Percentiles rank a stretch among this genome's conserved stretches.
phyloP scores from a whole-genome alignment of 768 basidiomycete species.

The Cyclocybe aegerita region DNA sequence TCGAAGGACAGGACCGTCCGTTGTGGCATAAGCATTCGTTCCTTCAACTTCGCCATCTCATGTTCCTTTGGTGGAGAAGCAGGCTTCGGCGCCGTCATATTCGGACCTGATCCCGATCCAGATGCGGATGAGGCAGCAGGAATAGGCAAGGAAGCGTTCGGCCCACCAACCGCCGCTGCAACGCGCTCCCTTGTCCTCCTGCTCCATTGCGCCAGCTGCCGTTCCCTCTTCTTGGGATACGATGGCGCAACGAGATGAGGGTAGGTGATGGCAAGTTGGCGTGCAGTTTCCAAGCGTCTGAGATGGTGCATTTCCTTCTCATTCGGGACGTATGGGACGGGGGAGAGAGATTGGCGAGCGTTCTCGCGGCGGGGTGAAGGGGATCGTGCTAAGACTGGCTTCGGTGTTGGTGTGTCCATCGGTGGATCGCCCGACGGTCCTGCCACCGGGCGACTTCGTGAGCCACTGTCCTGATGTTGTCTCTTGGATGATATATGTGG shows the following conservation, averaged over 20 bases:
- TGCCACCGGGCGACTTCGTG: too few relatives aligned
- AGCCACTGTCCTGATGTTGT: too few relatives aligned
- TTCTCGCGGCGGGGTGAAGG: too few relatives aligned
- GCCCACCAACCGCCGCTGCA: neutral
- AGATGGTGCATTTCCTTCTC: conserved; percentile 15
- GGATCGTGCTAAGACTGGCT: too few relatives aligned
- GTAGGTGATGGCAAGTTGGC: conserved; percentile 41
- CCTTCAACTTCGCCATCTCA: neutral
- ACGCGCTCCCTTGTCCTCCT: conserved; percentile 7
- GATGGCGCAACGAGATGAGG: conserved; percentile 39
- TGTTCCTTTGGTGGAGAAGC: too few relatives aligned
- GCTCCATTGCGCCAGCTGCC: conserved; percentile 15
- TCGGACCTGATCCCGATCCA: too few relatives aligned
- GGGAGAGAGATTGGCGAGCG: neutral
- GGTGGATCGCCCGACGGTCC: too few relatives aligned
- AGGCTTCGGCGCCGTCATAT: too few relatives aligned
- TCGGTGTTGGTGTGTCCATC: too few relatives aligned
- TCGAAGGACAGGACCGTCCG: conserved; percentile 23
- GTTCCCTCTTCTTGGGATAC: conserved; percentile 26
- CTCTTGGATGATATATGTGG: too few relatives aligned
- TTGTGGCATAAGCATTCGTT: too few relatives aligned
- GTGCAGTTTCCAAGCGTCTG: conserved; percentile 30
- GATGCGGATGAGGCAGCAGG: neutral
- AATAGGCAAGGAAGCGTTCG: too few relatives aligned
- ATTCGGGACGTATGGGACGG: conserved; percentile 1